Conservation (phyloP, 352 stramenopile species). For the Phytophthora sp. region DNA sequence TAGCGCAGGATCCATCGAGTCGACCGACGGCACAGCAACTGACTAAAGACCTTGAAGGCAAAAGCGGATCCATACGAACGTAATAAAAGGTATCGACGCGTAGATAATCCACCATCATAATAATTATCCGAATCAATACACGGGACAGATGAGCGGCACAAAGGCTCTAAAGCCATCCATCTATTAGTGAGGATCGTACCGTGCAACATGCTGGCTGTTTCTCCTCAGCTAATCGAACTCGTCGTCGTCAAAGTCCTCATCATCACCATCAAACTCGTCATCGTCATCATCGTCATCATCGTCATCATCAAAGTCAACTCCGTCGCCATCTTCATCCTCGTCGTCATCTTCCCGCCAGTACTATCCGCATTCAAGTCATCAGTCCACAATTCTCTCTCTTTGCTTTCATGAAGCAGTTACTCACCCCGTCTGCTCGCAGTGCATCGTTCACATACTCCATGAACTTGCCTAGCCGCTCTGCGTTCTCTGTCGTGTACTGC, state of each 20-base stretch:
- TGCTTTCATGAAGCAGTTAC: background rate
- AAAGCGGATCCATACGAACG: no score
- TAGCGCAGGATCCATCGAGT: conserved; percentile 30
- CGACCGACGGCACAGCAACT: conserved; percentile 18
- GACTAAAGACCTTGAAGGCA: conserved; percentile 11
- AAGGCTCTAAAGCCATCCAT: conserved; percentile 20
- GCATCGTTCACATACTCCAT: conserved; percentile 69
- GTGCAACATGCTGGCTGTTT: no score
- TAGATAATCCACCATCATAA: background rate
- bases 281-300: conserved; percentile 34
- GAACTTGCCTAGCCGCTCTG: conserved; percentile 56
- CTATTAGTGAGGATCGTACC: conserved; percentile 21
- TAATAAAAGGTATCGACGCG: background rate
- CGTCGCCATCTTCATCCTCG: conserved; percentile 34
- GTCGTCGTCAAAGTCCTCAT: conserved; percentile 27
- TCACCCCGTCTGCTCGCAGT: conserved; percentile 56
- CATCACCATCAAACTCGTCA: conserved; percentile 48
- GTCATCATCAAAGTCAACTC: conserved; percentile 21
- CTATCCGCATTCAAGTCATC: conserved; percentile 16
- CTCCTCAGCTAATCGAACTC: conserved; percentile 29
- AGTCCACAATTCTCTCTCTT: background rate
- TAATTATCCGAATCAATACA: conserved; percentile 20
- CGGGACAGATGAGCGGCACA: conserved; percentile 7
- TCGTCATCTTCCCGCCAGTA: conserved; percentile 46
- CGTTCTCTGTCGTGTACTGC: conserved; percentile 43